phyloP scores from a whole-genome alignment of 164 flowering plant species.

The Malania oleifera region DNA sequence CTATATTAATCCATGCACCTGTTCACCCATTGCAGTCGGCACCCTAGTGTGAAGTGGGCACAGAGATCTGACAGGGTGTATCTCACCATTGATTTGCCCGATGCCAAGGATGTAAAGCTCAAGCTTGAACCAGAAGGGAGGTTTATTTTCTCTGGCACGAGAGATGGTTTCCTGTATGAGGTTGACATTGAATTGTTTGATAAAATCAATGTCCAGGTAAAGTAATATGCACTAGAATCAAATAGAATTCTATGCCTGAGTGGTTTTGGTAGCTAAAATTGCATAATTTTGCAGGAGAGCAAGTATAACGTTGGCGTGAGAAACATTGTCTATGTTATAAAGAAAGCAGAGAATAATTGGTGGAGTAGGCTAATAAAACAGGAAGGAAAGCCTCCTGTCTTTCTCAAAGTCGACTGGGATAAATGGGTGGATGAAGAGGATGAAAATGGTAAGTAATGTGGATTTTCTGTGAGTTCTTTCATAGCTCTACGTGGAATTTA shows the following conservation, averaged over 20 bases:
- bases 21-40: too few relatives aligned
- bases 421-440: constrained; percentile 86
- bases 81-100: constrained; percentile 62
- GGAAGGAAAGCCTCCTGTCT: constrained; percentile 60
- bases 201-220: constrained; percentile 58
- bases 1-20: too few relatives aligned
- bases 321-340: constrained; percentile 42
- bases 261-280: too few relatives aligned
- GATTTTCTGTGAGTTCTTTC: too few relatives aligned
- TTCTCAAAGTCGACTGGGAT: constrained; percentile 72
- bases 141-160: constrained; percentile 58
- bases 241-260: too few relatives aligned
- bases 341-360: constrained; percentile 73
- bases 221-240: not conserved
- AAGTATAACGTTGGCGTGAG: constrained; percentile 52
- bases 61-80: constrained; percentile 54
- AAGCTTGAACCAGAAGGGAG: constrained; percentile 72
- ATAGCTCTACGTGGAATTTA: too few relatives aligned
- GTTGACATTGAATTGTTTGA: constrained; percentile 53
- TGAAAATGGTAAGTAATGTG: constrained; percentile 29
- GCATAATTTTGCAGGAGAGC: constrained; percentile 44
- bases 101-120: constrained; percentile 65
- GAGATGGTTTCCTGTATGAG: constrained; percentile 44
- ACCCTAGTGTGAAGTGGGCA: constrained; percentile 74
- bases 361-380: constrained; percentile 60